Conservation (phyloP, 2,329 filamentous ascomycete species). For the Cytospora schulzeri region DNA sequence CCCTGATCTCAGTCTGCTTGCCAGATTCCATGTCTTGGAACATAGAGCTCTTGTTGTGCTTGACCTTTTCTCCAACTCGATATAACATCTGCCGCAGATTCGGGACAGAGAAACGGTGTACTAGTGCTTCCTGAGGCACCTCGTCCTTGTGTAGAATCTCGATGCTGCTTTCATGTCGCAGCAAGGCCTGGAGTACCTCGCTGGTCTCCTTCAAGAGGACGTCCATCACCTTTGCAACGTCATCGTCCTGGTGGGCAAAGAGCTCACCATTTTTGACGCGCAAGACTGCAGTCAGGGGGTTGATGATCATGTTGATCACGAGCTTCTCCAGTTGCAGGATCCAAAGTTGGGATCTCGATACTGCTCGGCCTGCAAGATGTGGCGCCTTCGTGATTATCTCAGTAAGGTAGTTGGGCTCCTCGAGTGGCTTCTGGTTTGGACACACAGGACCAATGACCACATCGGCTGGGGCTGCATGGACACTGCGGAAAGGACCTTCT, state of each 20-base stretch:
- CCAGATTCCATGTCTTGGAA: constrained; percentile 58
- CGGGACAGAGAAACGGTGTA: constrained; percentile 47
- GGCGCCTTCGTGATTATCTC: constrained; percentile 46
- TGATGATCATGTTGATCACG: constrained; percentile 77
- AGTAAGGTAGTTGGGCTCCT: constrained; percentile 41
- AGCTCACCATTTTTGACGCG: constrained; percentile 78
- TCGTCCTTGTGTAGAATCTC: constrained; percentile 39
- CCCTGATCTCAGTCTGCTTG: constrained; percentile 56
- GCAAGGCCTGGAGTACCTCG: constrained; percentile 68
- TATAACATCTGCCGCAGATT: constrained; percentile 50
- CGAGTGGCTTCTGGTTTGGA: constrained; percentile 29
- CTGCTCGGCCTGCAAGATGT: constrained; percentile 44
- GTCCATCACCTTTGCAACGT: constrained; percentile 63
- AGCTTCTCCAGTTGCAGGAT: constrained; percentile 82
- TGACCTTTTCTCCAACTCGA: constrained; percentile 50
- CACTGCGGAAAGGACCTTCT: constrained; percentile 51
- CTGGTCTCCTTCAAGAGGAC: constrained; percentile 74
- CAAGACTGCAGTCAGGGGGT: constrained; percentile 80
- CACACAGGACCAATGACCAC: constrained; percentile 52
- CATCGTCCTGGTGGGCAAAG: constrained; percentile 56
- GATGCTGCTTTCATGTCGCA: constrained; percentile 56
- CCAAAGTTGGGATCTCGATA: constrained; percentile 51
- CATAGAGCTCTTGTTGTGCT: constrained; percentile 63
- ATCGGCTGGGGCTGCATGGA: constrained; percentile 54
- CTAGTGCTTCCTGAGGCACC: constrained; percentile 28